Evolutionary conservation across 2,329 filamentous ascomycete genomes (phyloP).

Genomic region (Tolypocladium ovalisporum): DNA sequence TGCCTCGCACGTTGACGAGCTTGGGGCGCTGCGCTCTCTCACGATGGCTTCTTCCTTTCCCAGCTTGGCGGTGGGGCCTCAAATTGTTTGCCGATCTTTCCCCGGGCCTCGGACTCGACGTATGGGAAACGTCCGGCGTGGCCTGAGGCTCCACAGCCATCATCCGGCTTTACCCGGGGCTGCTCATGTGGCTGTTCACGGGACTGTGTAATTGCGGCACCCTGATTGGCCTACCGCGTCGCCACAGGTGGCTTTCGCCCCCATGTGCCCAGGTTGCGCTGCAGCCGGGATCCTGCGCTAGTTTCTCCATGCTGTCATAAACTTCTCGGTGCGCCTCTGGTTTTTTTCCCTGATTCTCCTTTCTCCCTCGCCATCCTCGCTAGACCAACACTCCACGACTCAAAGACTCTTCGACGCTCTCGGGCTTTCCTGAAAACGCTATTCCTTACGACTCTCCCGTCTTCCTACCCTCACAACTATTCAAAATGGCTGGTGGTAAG

Average conservation of each 20-base stretch:
- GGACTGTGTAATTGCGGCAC: conserved; percentile 19
- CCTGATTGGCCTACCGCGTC: conserved; percentile 26
- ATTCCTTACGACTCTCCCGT: conserved; percentile 5
- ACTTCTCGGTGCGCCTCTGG: conserved; percentile 17
- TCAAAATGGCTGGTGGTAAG: conserved; percentile 37
- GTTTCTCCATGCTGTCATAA: conserved; percentile 29
- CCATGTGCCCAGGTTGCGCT: neutral
- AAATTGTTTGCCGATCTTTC: conserved; percentile 10
- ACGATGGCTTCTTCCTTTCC: neutral
- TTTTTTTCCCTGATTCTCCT: conserved; percentile 13
- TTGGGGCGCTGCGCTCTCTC: neutral
- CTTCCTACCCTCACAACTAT: conserved; percentile 9
- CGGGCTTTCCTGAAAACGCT: conserved; percentile 5
- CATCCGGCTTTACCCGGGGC: conserved; percentile 24
- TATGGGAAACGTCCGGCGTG: neutral
- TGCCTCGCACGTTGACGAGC: neutral
- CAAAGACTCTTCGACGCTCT: conserved; percentile 5
- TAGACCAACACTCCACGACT: conserved; percentile 3
- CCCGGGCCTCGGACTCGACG: neutral
- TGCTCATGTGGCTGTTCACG: conserved; percentile 6
- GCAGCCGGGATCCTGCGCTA: conserved; percentile 3
- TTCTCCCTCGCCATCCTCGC: conserved; percentile 9
- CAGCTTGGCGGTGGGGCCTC: neutral
- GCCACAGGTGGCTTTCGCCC: conserved; percentile 20
- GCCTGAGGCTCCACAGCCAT: neutral